Evolutionary conservation across 1,284 basidiomycete species (phyloP).

Genomic region (Cystobasidium sp.): DNA sequence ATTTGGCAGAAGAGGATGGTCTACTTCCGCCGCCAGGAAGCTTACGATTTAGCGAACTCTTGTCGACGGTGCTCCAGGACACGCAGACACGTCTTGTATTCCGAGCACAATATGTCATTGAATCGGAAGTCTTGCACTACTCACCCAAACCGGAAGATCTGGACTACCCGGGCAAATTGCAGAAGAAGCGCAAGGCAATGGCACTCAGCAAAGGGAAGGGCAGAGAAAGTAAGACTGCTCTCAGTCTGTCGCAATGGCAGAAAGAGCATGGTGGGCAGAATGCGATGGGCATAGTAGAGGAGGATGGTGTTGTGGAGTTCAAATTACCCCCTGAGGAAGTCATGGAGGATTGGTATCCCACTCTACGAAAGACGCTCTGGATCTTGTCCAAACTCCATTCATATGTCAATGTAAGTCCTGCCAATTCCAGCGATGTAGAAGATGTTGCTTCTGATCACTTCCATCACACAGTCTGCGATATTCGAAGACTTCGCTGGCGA

Average conservation of each 20-base stretch:
- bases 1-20: background rate
- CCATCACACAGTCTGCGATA: slow-evolving; percentile 70
- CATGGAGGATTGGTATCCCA: slow-evolving; percentile 86
- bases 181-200: slow-evolving; percentile 18
- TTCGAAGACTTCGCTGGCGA: slow-evolving; percentile 94
- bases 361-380: slow-evolving; percentile 80
- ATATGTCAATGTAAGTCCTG: slow-evolving; percentile 75
- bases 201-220: slow-evolving; percentile 27
- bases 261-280: slow-evolving; percentile 45
- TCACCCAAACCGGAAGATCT: slow-evolving; percentile 75
- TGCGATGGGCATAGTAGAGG: slow-evolving; percentile 52
- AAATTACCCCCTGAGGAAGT: slow-evolving; percentile 71
- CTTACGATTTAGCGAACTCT: slow-evolving; percentile 58
- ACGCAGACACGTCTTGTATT: slow-evolving; percentile 91
- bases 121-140: slow-evolving; percentile 82
- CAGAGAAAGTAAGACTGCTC: background rate
- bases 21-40: background rate
- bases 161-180: slow-evolving; percentile 77
- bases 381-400: slow-evolving; percentile 83
- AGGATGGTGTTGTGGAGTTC: slow-evolving; percentile 63
- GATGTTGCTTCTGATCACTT: background rate
- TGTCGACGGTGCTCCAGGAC: slow-evolving; percentile 88
- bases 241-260: slow-evolving; percentile 21
- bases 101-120: slow-evolving; percentile 86
- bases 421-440: background rate